phyloP scores from a whole-genome alignment of 805 yeast species.

The Pichia ethanolica region DNA sequence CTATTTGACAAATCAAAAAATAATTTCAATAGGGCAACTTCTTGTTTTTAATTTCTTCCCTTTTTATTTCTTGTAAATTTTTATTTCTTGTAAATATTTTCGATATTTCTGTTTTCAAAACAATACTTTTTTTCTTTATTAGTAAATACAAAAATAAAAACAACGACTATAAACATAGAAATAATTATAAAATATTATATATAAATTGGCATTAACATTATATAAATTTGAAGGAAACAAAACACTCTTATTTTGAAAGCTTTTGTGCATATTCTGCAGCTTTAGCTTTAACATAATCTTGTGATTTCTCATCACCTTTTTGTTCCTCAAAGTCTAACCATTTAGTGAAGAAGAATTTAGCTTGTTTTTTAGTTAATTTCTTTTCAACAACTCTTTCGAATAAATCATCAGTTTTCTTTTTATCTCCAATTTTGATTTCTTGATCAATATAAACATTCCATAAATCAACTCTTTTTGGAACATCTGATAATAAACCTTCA shows the following conservation, averaged over 20 bases:
- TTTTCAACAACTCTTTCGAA: constrained; percentile 70
- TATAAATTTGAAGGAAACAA: background rate
- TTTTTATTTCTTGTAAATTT: too few relatives aligned
- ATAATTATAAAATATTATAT: background rate
- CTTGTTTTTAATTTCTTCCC: too few relatives aligned
- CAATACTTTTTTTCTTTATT: too few relatives aligned
- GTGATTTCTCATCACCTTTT: constrained; percentile 56
- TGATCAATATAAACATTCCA: constrained; percentile 96
- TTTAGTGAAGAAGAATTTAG: constrained; percentile 88
- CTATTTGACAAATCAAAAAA: too few relatives aligned
- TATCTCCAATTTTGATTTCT: constrained; percentile 68
- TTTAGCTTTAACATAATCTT: constrained; percentile 82
- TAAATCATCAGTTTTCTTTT: constrained; percentile 62
- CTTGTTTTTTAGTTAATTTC: constrained; percentile 79
- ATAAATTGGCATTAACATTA: background rate
- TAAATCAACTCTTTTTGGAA: constrained; percentile 84
- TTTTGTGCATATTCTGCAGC: constrained; percentile 61
- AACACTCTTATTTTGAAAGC: constrained; percentile 12
- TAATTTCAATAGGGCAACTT: too few relatives aligned
- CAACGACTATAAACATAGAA: background rate
- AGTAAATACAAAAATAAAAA: too few relatives aligned
- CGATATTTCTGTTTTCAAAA: too few relatives aligned
- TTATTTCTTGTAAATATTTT: too few relatives aligned
- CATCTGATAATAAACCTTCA: constrained; percentile 85
- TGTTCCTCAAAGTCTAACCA: constrained; percentile 81